Evolutionary conservation across 116 monocot genomes (phyloP).

Genomic region (Dioscorea cayenensis): DNA sequence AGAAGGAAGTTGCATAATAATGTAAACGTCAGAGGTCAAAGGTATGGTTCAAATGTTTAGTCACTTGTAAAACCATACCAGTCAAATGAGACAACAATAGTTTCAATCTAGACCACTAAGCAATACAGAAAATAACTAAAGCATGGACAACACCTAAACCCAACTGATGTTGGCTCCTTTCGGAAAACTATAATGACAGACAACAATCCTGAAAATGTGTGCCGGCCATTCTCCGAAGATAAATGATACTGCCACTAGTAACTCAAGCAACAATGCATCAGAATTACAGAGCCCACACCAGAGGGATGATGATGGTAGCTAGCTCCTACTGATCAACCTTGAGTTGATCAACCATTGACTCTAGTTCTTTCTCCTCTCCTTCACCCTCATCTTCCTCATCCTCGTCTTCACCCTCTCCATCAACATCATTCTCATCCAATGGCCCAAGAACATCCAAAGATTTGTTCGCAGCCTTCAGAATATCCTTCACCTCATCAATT

Average conservation of each 20-base stretch:
- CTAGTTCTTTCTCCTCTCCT: constrained; percentile 24
- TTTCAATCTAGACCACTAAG: too few species aligned
- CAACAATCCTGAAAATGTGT: background rate
- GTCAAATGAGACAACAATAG: background rate
- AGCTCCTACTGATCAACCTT: constrained; percentile 23
- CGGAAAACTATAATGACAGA: background rate
- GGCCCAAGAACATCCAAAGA: constrained; percentile 54
- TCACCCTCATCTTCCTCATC: constrained; percentile 34
- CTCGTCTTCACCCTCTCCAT: constrained; percentile 39
- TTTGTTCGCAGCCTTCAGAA: constrained; percentile 42
- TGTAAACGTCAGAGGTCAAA: too few species aligned
- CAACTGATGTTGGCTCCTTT: background rate
- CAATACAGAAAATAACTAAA: background rate
- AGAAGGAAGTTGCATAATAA: too few species aligned
- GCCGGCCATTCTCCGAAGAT: background rate
- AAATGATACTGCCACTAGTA: background rate
- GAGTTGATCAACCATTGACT: constrained; percentile 48
- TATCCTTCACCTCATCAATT: constrained; percentile 79
- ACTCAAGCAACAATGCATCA: background rate
- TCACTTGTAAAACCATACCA: too few species aligned
- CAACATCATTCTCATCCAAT: constrained; percentile 79
- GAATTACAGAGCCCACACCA: background rate
- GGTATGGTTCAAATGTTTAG: too few species aligned
- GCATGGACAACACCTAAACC: background rate
- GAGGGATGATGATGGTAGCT: background rate